These are phyloP conservation scores for Corinectria fuckeliana DNA, from an alignment of 2,329 filamentous ascomycete genomes.

Conservation along the genomic window DNA sequence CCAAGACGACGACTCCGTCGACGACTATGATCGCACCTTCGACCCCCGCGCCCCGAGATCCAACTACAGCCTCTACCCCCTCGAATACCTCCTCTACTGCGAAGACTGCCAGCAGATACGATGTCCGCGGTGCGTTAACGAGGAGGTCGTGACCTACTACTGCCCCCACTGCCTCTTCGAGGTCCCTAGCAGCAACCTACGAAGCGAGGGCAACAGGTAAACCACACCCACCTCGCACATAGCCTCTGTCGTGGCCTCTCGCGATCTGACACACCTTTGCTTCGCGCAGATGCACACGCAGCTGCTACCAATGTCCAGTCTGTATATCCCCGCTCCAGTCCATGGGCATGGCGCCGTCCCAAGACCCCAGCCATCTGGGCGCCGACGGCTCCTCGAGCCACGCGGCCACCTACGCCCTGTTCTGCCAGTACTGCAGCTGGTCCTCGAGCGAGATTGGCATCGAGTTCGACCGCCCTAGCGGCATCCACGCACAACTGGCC, in stretches of 20 bases:
- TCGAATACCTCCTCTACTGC: constrained; percentile 94
- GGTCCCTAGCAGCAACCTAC: constrained; percentile 89
- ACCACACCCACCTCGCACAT: neutral
- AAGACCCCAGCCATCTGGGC: constrained; percentile 52
- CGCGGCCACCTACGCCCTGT: constrained; percentile 73
- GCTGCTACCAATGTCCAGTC: constrained; percentile 93
- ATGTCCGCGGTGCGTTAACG: constrained; percentile 87
- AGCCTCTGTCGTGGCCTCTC: neutral
- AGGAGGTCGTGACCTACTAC: constrained; percentile 95
- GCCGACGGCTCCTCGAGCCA: constrained; percentile 46
- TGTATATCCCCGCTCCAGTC: constrained; percentile 83
- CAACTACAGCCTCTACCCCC: constrained; percentile 90
- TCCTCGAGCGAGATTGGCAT: constrained; percentile 87
- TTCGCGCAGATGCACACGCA: constrained; percentile 77
- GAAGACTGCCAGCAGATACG: constrained; percentile 97
- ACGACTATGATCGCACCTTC: constrained; percentile 81
- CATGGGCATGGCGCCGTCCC: constrained; percentile 68
- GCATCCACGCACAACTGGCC: constrained; percentile 80
- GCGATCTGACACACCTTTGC: constrained; percentile 24
- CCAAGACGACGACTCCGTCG: constrained; percentile 48
- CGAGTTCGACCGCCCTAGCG: constrained; percentile 86
- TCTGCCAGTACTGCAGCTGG: constrained; percentile 94
- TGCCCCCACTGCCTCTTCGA: constrained; percentile 97
- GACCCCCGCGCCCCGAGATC: constrained; percentile 84
- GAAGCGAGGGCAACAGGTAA: constrained; percentile 92